Evolutionary conservation across 108 stramenopile species (phyloP), one percentile per base, ranked within the genome.

Genomic region (Fragilariopsis cylindrus): DNA sequence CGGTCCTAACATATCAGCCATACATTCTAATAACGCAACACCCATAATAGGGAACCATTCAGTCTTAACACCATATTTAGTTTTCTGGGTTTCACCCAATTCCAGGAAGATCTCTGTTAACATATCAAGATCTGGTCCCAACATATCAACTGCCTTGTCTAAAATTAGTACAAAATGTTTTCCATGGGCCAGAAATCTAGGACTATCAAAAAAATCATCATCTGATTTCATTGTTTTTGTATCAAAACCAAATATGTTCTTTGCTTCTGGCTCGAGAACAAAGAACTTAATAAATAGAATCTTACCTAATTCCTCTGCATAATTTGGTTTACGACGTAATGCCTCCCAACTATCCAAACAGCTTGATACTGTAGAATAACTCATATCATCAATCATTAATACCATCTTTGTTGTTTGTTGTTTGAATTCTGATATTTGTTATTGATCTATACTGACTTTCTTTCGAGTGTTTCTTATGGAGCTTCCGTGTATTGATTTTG

Each of bases 321-420:
- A 75, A 65, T 83, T 69, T 47, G 68, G 19, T 5, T 66, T 52
- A 9, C 77, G 58, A 42, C 70, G 40, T 30, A 83, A 45, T 64
- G 57, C 50, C 50, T 78, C 77, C 82, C 82, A 83, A 18, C 74
- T 83, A 58, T 83, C 71, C 50, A 78, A 75, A 69, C 78, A 74
- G 49, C 45, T 70, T 67, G 81, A 82, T 42, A 74, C 72, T 7
- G 81, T 82, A 6, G 72, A 46, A 47, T 82, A 82, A 42, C 63
- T 77, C 76, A 82, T 70, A 65, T 82, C 81, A 30, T 71, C 69
- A 52, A 82, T 75, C 81, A 81, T 81, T 30, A n/a, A n/a, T n/a
- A 30, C 30, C 30, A 30, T 30, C 30, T 30, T 30, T 30, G 30
- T 30, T 30, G 0, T 30, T 30, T 30, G 1, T 30, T 30, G 30